Base-by-base conservation (phyloP, 139 green algal species). In the Cymbomonas tetramitiformis region DNA sequence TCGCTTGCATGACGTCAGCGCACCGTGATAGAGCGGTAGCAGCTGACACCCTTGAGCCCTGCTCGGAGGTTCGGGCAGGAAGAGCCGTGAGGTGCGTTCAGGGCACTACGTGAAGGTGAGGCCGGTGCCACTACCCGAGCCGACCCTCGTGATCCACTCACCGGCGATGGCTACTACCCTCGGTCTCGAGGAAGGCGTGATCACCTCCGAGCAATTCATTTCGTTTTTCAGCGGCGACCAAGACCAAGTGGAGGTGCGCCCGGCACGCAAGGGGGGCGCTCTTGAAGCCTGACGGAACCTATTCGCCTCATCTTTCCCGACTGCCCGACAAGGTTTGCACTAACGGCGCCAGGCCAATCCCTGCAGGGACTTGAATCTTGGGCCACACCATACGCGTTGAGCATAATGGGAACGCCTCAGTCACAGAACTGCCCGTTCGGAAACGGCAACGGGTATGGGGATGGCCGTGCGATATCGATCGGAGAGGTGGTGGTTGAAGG, bases 361-460 rank as follows among this genome's bases (percentile, higher is more conserved):
- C 18, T 36, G 8, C 21, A 9, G 6, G 57, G 57, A 32, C 39
- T 56, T 33, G 25, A 43, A n/a, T 46, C 56, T 19, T 64, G 56
- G 56, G 44, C 44, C 24, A 65, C 57, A 40, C 60, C 60, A 18
- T 68, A 68, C 50, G 60, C 60, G 38, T 34, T 68, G 39, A 48
- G 26, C 38, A 68, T 68, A 30, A 68, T 68, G 60, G 60, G 60
- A 2, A 9, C 36, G 12, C 12, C 32, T 28, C 29, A 53, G 26
- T 50, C 24, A 6, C 30, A 3, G 0, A 68, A 68, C 60, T 68
- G 60, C 53, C 60, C 60, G 19, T 68, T 68, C 43, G 50, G 50
- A 9, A 68, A 31, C 3, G 60, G 60, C 0, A 61, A 68, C 28
- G 60, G 60, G 6, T 68, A 68, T 40, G 57, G 57, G 31, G 57